Evolutionary conservation across 768 basidiomycete species (phyloP), one percentile per base, ranked within the genome.

Genomic region (Podaxis sp.): DNA sequence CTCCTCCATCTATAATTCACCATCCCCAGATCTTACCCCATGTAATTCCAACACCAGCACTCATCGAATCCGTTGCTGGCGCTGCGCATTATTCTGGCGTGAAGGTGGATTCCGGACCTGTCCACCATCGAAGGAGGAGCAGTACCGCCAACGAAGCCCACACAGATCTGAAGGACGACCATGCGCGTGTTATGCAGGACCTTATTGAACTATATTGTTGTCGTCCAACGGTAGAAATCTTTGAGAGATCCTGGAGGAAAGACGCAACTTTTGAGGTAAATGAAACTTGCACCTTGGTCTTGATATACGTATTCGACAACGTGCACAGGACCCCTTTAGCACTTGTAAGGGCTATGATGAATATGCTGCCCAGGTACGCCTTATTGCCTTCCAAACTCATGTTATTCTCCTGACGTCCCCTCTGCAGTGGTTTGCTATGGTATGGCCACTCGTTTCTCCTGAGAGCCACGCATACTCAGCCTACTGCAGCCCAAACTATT

Each of bases 61-160:
- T 88, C 8, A 75, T 86, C 38, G 80, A 82, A 65, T 85, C 85
- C 0, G 82, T 85, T 3, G 84, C 84, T 1, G 81, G 85, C 46
- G 87, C 79, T 15, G 85, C 87, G 0, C 87, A 88, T 66, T 89
- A 87, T 66, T 82, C 84, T 4, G 86, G 86, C 4, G 76, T 74
- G 22, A 75, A 73, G 57, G 72, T 83, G 5, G 79, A 82, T 63
- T 65, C 71, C 11, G 74, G 76, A 25, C 50, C 69, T 4, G 61
- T 64, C 2, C 47, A 77, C 25, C 77, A 75, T 55, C 79, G 73
- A 50, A 69, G 81, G 57, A 71, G 76, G 58, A 74, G 72, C 56
- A 79, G 75, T 57, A 76, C 74, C 33, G 66, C 67, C 8, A 67
- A 66, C 5, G 71, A 76, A 15, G 67, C 67, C 3, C 78, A 79